phyloP scores from a whole-genome alignment of 345 rosid genomes.

The Fremontodendron californicum region DNA sequence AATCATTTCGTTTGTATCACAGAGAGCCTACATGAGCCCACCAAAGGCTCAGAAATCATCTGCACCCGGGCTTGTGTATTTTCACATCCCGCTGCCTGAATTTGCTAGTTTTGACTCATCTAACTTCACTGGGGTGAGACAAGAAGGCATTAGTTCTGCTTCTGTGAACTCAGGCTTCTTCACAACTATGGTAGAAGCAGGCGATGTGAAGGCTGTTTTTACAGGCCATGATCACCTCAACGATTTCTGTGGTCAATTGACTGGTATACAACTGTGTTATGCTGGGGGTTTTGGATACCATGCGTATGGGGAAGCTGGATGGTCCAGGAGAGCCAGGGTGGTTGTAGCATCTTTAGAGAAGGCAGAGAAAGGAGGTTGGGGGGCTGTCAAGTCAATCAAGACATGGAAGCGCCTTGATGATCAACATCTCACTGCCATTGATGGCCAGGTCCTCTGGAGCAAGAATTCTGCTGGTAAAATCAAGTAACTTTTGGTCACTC shows the following conservation, averaged over 20 bases:
- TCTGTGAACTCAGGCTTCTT: conserved; percentile 86
- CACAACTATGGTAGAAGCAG: conserved; percentile 67
- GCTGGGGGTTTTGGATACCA: conserved; percentile 97
- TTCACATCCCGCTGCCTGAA: conserved; percentile 92
- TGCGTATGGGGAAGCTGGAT: conserved; percentile 88
- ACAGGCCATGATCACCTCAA: conserved; percentile 84
- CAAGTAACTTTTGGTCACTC: background rate
- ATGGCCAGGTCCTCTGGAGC: conserved; percentile 74
- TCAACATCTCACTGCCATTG: conserved; percentile 48
- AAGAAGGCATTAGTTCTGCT: conserved; percentile 64
- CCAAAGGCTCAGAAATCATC: conserved; percentile 52
- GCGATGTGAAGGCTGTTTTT: conserved; percentile 82
- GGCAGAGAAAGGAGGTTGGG: conserved; percentile 54
- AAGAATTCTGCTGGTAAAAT: conserved; percentile 42
- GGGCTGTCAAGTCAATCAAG: conserved; percentile 64
- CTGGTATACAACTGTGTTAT: conserved; percentile 76
- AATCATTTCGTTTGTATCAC: conserved; percentile 12
- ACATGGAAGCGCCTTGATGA: conserved; percentile 97
- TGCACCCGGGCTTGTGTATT: conserved; percentile 82
- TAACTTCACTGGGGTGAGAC: conserved; percentile 59
- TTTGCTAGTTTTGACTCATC: conserved; percentile 49
- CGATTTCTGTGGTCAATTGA: conserved; percentile 73
- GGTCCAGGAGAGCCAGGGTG: conserved; percentile 81
- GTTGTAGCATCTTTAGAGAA: conserved; percentile 66
- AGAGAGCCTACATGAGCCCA: conserved; percentile 56